phyloP scores from a whole-genome alignment of 768 basidiomycete genomes.

The Phylloporus scabripes region DNA sequence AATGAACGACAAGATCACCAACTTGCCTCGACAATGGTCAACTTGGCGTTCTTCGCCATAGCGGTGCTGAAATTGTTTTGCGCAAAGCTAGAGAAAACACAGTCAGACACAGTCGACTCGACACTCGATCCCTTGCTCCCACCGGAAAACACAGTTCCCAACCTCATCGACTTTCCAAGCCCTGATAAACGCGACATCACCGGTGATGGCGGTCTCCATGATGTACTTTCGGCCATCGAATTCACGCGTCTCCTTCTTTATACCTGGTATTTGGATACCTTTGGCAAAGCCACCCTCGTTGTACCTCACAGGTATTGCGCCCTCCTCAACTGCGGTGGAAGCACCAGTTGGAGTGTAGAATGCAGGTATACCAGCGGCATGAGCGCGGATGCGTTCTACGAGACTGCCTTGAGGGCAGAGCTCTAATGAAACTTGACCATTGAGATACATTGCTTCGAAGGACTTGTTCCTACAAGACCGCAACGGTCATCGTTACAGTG shows the following conservation, averaged over 20 bases:
- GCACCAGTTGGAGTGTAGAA: constrained; percentile 92
- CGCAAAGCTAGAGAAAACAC: constrained; percentile 51
- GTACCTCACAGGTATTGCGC: constrained; percentile 73
- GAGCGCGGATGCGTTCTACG: constrained; percentile 80
- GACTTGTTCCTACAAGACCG: constrained; percentile 66
- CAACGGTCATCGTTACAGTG: neutral
- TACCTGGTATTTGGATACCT: constrained; percentile 67
- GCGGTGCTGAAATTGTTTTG: constrained; percentile 82
- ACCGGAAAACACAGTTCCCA: constrained; percentile 91
- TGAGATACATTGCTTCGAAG: constrained; percentile 77
- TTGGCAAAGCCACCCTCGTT: constrained; percentile 66
- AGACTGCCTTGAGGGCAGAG: constrained; percentile 91
- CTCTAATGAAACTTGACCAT: constrained; percentile 77
- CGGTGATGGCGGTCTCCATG: constrained; percentile 73
- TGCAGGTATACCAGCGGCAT: constrained; percentile 89
- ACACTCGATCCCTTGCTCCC: constrained; percentile 4
- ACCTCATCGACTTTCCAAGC: constrained; percentile 93
- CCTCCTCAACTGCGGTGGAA: constrained; percentile 75
- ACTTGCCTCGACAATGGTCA: constrained; percentile 86
- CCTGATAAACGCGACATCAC: constrained; percentile 79
- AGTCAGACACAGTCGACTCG: neutral
- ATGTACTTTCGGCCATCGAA: constrained; percentile 78
- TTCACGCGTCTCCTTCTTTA: constrained; percentile 69
- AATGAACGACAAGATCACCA: constrained; percentile 2
- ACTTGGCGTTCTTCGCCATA: constrained; percentile 85